Percentiles rank a stretch among this genome's conserved stretches.
phyloP scores from a whole-genome alignment of 495 filamentous ascomycete genomes.

The Aspergillus kassunensis region DNA sequence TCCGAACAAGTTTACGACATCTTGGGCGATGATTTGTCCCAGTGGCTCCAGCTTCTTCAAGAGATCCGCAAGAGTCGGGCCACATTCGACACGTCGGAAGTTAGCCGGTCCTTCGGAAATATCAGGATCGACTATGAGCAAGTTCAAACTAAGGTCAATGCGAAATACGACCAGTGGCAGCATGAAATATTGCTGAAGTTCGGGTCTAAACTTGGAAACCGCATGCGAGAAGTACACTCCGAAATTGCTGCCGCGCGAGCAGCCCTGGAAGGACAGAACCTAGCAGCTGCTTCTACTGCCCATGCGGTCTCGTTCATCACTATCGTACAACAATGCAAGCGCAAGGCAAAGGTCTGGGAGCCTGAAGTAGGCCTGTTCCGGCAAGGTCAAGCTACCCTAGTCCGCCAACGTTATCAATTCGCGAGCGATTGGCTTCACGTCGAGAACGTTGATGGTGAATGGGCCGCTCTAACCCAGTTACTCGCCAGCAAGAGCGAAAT shows the following conservation, averaged over 20 bases:
- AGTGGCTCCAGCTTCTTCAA: conserved; percentile 90
- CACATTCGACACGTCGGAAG: conserved; percentile 94
- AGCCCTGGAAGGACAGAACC: conserved; percentile 83
- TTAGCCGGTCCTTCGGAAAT: conserved; percentile 85
- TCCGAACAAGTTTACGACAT: conserved; percentile 90
- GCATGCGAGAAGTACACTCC: conserved; percentile 82
- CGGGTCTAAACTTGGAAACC: conserved; percentile 78
- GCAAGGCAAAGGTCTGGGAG: conserved; percentile 87
- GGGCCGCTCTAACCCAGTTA: conserved; percentile 85
- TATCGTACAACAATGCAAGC: conserved; percentile 90
- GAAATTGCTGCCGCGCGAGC: conserved; percentile 84
- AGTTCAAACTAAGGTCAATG: conserved; percentile 95
- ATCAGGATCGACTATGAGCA: conserved; percentile 96
- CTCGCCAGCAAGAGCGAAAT: conserved; percentile 86
- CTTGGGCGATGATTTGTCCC: conserved; percentile 83
- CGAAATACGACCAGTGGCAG: conserved; percentile 99
- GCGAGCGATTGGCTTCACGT: conserved; percentile 89
- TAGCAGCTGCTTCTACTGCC: conserved; percentile 89
- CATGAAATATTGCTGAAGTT: conserved; percentile 94
- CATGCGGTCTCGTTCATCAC: conserved; percentile 98
- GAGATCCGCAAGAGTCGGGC: conserved; percentile 90
- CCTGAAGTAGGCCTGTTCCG: conserved; percentile 94
- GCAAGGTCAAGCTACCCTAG: conserved; percentile 86
- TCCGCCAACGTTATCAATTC: conserved; percentile 88
- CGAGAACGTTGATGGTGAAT: conserved; percentile 90